Conservation (phyloP, 225 moss, liverwort and hornwort species). For the Pseudoscleropodium purum region DNA sequence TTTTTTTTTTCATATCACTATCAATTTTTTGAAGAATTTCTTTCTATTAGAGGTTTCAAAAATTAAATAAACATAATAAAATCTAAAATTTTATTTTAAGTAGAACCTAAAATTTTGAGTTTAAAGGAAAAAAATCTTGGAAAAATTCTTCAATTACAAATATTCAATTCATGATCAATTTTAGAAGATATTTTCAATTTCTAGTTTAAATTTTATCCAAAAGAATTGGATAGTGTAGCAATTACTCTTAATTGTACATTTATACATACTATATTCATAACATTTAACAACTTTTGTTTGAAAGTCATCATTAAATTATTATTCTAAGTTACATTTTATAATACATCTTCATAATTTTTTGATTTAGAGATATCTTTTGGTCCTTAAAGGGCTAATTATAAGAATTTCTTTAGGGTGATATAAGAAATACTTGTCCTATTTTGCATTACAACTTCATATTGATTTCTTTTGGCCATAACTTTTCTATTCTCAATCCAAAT, state of each 20-base stretch:
- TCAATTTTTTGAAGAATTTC: neutral
- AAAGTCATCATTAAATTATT: neutral
- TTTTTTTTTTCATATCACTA: neutral
- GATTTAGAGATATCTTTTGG: neutral
- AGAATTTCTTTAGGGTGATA: neutral
- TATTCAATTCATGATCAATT: neutral
- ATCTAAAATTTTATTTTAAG: too few relatives aligned
- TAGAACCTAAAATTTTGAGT: neutral
- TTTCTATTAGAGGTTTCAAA: rapidly evolving
- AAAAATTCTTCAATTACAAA: too few relatives aligned
- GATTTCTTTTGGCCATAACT: neutral
- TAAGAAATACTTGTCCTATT: neutral
- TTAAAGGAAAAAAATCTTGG: too few relatives aligned
- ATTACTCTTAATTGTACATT: neutral
- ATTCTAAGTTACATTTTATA: neutral
- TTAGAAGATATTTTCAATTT: neutral
- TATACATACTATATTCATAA: neutral
- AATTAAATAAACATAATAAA: neutral
- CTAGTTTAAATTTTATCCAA: rapidly evolving
- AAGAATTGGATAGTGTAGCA: rapidly evolving
- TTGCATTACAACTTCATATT: rapidly evolving
- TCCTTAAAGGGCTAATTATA: neutral
- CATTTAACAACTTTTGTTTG: neutral
- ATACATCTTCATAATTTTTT: neutral
- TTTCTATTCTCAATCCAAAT: neutral